A percentile compares a stretch with the other conserved stretches of the same genome.
These are phyloP conservation scores for Actinidia polygama DNA, from an alignment of 179 eudicot species.

Conservation along the genomic window DNA sequence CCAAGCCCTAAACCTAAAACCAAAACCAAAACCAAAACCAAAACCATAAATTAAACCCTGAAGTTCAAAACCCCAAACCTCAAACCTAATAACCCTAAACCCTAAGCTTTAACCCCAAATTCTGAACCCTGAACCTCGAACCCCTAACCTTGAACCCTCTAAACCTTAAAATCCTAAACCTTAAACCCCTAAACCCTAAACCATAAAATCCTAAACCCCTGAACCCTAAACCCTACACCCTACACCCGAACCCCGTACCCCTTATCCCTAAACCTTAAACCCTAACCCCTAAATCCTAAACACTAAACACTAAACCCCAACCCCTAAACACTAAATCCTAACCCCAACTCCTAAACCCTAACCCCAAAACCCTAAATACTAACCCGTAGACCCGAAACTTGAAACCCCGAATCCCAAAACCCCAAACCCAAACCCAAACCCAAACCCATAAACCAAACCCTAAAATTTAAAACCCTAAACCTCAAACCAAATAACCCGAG, in stretches of 20 bases:
- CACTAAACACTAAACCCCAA: not conserved
- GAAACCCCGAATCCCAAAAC: not conserved
- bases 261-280: not conserved
- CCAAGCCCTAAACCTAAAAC: not conserved
- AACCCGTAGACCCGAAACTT: not conserved
- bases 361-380: not conserved
- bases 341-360: not conserved
- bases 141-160: conserved; percentile 1
- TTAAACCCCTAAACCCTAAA: not conserved
- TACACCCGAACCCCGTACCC: not conserved
- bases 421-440: not conserved
- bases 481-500: not conserved
- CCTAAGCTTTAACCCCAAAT: not conserved
- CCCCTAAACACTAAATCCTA: conserved; percentile 1
- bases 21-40: not conserved
- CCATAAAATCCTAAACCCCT: no score
- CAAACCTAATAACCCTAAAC: not conserved
- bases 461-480: not conserved
- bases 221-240: not conserved
- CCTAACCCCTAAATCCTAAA: not conserved
- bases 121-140: conserved; percentile 7
- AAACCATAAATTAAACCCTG: conserved; percentile 2
- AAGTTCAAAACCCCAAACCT: not conserved
- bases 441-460: no score
- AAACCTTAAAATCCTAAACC: no score